phyloP scores from a whole-genome alignment of 345 rosid species.

The Gossypium mustelinum region DNA sequence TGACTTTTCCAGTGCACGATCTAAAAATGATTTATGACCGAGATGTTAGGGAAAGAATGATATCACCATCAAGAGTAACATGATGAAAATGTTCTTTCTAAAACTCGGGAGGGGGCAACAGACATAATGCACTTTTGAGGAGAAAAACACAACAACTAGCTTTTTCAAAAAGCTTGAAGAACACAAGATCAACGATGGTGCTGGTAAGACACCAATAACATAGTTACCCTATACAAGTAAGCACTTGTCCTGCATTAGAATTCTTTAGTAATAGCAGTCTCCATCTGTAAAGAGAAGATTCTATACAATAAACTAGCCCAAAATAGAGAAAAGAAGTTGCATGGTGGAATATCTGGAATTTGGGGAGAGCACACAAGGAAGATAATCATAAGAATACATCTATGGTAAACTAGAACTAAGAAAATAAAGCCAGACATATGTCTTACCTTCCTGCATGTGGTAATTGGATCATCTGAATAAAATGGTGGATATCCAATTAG shows the following conservation, averaged over 20 bases:
- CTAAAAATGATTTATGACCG: slow-evolving; percentile 35
- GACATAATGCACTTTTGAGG: neutral
- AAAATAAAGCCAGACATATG: slow-evolving; percentile 14
- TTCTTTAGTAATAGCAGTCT: neutral
- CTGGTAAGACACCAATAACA: neutral
- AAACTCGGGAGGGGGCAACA: neutral
- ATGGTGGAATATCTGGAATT: neutral
- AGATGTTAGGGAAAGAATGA: neutral
- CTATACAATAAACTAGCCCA: neutral
- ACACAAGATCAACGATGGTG: neutral
- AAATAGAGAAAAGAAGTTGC: neutral
- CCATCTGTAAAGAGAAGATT: neutral
- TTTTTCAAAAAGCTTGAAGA: neutral
- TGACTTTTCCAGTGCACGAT: slow-evolving; percentile 93
- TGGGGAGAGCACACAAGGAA: neutral
- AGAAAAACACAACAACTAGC: neutral
- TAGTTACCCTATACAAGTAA: neutral
- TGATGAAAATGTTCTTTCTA: neutral
- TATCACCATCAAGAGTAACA: neutral
- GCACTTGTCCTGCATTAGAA: neutral
- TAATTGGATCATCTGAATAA: slow-evolving; percentile 88
- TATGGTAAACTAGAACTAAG: slow-evolving; percentile 13
- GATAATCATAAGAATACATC: slow-evolving; percentile 12
- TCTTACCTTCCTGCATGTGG: slow-evolving; percentile 86
- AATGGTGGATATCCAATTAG: slow-evolving; percentile 96